These are phyloP conservation scores for Diaporthe eres DNA, from an alignment of 2,329 filamentous ascomycete species.

Conservation along the genomic window DNA sequence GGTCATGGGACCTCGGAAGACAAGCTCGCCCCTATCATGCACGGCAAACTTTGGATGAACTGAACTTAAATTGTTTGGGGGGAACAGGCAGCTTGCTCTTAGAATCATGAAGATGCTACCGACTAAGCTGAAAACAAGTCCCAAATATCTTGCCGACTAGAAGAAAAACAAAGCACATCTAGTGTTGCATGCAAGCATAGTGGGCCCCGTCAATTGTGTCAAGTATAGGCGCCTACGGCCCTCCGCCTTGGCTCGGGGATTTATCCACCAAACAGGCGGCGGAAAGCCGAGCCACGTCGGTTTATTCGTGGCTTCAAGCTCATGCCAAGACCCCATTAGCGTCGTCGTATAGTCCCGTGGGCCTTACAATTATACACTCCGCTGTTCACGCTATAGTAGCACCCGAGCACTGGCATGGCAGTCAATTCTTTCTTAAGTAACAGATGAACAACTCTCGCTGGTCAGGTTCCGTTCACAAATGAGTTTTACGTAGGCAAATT, in stretches of 20 bases:
- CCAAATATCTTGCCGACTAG: neutral
- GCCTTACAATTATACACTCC: neutral
- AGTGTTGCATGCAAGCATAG: conserved; percentile 5
- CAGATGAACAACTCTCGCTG: conserved; percentile 20
- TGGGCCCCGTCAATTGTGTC: conserved; percentile 9
- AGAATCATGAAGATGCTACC: neutral
- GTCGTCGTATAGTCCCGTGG: neutral
- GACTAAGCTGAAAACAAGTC: neutral
- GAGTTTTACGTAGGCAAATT: neutral
- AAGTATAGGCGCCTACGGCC: conserved; percentile 5
- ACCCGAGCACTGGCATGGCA: neutral
- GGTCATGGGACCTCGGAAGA: too few species aligned
- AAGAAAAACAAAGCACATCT: neutral
- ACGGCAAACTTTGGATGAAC: conserved; percentile 8
- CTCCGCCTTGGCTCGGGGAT: conserved; percentile 26
- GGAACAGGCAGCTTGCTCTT: neutral
- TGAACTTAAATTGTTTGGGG: neutral
- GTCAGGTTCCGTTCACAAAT: conserved; percentile 18
- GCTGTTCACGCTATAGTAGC: neutral
- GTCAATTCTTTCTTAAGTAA: conserved; percentile 8
- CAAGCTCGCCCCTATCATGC: conserved; percentile 17
- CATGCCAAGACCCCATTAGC: conserved; percentile 23
- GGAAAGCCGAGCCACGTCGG: neutral
- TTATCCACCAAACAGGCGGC: conserved; percentile 23
- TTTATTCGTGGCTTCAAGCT: conserved; percentile 31